Percentiles rank a stretch among this genome's conserved stretches.
Evolutionary conservation across 2,329 filamentous ascomycete species (phyloP).

Genomic region (Cladosporium oxysporum): DNA sequence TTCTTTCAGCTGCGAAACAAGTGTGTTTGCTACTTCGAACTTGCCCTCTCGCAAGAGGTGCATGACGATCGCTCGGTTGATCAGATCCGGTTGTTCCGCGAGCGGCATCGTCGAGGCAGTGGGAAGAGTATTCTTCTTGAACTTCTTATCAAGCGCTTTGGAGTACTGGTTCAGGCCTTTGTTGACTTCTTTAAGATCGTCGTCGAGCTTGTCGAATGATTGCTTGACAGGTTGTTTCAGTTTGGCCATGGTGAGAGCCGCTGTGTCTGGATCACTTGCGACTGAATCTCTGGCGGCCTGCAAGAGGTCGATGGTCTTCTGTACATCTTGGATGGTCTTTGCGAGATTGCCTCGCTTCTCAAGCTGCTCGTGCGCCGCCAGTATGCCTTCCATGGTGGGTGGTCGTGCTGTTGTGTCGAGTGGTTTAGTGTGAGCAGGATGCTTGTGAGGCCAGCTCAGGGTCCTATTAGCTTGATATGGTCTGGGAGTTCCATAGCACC

Average conservation of each 20-base stretch:
- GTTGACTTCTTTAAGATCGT: slow-evolving; percentile 79
- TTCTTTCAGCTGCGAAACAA: slow-evolving; percentile 69
- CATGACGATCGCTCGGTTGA: slow-evolving; percentile 95
- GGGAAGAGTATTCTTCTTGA: slow-evolving; percentile 68
- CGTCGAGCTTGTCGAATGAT: slow-evolving; percentile 76
- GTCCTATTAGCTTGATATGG: neutral
- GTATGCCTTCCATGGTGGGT: slow-evolving; percentile 62
- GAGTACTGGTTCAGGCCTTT: slow-evolving; percentile 80
- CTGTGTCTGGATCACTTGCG: slow-evolving; percentile 68
- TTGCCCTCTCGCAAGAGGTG: slow-evolving; percentile 93
- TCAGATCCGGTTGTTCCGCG: slow-evolving; percentile 70
- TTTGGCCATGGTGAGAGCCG: slow-evolving; percentile 74
- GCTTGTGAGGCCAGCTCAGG: slow-evolving; percentile 16
- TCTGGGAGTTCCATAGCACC: neutral
- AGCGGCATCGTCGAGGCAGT: slow-evolving; percentile 80
- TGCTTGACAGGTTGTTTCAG: slow-evolving; percentile 83
- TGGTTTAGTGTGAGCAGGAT: neutral
- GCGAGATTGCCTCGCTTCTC: slow-evolving; percentile 68
- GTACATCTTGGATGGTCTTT: slow-evolving; percentile 74
- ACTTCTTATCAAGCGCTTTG: slow-evolving; percentile 80
- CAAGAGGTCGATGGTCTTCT: slow-evolving; percentile 78
- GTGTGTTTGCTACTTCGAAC: slow-evolving; percentile 83
- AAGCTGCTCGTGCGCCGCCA: slow-evolving; percentile 74
- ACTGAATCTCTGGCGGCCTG: slow-evolving; percentile 72
- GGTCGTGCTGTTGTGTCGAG: neutral